Conservation (phyloP, 1,284 basidiomycete genomes). For the Ganoderma resinaceum region DNA sequence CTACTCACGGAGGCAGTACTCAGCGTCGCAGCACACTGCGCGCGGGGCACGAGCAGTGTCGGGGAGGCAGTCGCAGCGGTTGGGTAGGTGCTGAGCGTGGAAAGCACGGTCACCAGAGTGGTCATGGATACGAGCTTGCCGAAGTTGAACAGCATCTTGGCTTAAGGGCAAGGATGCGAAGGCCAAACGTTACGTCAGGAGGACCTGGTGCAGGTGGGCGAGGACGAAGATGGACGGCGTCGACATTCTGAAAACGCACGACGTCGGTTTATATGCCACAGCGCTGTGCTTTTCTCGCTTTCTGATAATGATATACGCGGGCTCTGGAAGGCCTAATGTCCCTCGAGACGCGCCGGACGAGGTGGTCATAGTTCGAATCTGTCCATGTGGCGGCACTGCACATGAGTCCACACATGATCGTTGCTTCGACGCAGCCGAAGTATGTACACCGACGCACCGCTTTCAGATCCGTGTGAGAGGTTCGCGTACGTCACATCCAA, state of each 20-base stretch:
- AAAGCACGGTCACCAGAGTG: conserved; percentile 16
- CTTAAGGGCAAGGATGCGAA: no score
- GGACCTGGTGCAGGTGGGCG: neutral
- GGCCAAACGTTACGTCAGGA: neutral
- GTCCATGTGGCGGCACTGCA: neutral
- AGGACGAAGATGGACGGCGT: neutral
- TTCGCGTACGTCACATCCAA: neutral
- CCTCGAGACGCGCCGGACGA: neutral
- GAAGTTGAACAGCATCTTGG: conserved; percentile 20
- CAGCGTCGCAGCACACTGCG: conserved; percentile 22
- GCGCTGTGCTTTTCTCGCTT: neutral
- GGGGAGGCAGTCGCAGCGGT: conserved; percentile 3
- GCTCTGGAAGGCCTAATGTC: neutral
- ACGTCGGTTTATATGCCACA: neutral
- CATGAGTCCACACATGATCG: conserved; percentile 3
- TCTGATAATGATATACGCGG: neutral
- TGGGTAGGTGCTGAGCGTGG: conserved; percentile 7
- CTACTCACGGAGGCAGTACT: conserved; percentile 15
- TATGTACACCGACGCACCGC: neutral
- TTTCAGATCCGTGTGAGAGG: neutral
- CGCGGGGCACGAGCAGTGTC: conserved; percentile 11
- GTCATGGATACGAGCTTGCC: conserved; percentile 16
- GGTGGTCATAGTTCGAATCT: neutral
- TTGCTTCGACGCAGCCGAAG: neutral
- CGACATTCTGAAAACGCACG: neutral